A percentile compares a stretch with the other conserved stretches of the same genome.
phyloP scores from a whole-genome alignment of 352 stramenopile genomes.

The Phytopythium aichiense region DNA sequence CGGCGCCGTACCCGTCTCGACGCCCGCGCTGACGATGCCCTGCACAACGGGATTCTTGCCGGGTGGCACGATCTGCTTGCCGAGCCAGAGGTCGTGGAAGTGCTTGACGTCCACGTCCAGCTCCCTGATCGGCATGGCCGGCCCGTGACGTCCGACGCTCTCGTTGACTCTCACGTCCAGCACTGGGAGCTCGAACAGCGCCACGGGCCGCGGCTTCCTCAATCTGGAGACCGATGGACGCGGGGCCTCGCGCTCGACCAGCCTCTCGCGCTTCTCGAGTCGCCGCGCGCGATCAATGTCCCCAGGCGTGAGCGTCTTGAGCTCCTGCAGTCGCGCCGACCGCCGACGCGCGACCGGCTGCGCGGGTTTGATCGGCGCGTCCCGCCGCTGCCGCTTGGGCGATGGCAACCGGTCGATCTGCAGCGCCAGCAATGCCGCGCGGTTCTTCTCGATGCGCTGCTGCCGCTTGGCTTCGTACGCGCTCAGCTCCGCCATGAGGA shows the following conservation, averaged over 20 bases:
- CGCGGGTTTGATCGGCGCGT: neutral
- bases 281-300: neutral
- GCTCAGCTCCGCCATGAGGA: slow-evolving; percentile 13
- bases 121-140: slow-evolving; percentile 10
- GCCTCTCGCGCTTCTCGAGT: neutral
- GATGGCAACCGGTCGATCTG: slow-evolving; percentile 17
- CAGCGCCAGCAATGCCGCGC: slow-evolving; percentile 33
- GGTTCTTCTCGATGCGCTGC: slow-evolving; percentile 52
- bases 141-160: neutral
- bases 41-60: slow-evolving; percentile 53
- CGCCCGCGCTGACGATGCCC: slow-evolving; percentile 28
- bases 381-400: slow-evolving; percentile 7
- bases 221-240: neutral
- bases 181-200: neutral
- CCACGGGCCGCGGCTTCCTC: neutral
- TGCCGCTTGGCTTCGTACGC: slow-evolving; percentile 61
- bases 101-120: slow-evolving; percentile 30
- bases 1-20: neutral
- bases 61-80: slow-evolving; percentile 43
- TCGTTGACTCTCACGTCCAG: neutral
- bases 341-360: neutral
- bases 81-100: slow-evolving; percentile 49
- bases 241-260: neutral
- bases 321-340: neutral
- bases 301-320: too few relatives aligned